These are phyloP conservation scores for Puccinia coronata DNA, from an alignment of 1,284 basidiomycete species.

Conservation along the genomic window DNA sequence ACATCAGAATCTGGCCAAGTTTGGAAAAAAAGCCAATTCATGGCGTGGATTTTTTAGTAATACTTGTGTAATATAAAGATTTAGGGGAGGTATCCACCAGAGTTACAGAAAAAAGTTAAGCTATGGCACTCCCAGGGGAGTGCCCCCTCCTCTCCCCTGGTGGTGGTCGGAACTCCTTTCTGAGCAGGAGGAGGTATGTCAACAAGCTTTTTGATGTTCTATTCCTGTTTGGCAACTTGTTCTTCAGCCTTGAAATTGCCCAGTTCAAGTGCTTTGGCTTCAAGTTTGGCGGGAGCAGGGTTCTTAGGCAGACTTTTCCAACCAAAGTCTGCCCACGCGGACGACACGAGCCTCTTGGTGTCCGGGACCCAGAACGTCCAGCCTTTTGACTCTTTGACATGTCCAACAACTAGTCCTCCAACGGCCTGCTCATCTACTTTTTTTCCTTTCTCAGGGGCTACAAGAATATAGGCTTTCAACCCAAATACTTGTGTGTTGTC, in stretches of 20 bases:
- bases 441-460: background rate
- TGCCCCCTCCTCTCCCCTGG: no score
- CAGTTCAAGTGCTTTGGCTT: background rate
- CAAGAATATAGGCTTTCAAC: background rate
- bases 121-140: no score
- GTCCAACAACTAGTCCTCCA: background rate
- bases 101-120: no score
- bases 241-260: no score
- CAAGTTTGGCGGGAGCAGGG: no score
- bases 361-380: background rate
- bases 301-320: background rate
- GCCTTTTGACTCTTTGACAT: background rate
- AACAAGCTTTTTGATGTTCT: background rate
- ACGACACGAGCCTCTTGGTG: background rate
- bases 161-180: no score
- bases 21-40: no score
- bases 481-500: background rate
- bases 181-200: background rate
- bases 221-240: no score
- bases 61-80: no score
- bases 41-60: no score
- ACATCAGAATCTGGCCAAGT: no score
- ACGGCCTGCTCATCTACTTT: background rate
- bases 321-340: slow-evolving; percentile 2
- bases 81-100: no score